Evolutionary conservation across 2,329 filamentous ascomycete species (phyloP), one percentile per base, ranked within the genome.

Genomic region (Purpureocillium takamizusanense): DNA sequence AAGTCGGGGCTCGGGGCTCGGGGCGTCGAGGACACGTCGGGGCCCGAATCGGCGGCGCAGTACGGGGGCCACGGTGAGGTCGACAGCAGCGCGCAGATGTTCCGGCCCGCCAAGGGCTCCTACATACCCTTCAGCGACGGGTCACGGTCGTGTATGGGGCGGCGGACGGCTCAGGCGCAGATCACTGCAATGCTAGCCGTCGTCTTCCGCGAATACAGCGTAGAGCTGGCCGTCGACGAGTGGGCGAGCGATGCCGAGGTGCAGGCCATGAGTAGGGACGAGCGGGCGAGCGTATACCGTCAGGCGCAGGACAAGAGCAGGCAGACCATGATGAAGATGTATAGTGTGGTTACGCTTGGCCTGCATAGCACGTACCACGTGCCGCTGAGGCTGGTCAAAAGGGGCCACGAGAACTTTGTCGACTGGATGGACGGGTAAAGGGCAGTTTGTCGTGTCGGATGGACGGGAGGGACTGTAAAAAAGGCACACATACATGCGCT

Each of bases 311-410:
- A 64, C 17, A 67, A 68, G 51, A 73, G 74, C 21, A 60, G 70
- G 42, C 55, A 63, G 37, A 66, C 73, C 38, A 53, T 87, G 35
- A 60, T 58, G 40, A 61, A 66, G 25, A 78, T 82, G 48, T 69
- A 63, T 21, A 74, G 73, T n/a, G 59, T 85, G 40, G 69, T 90
- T 43, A 88, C 85, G 42, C 63, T 90, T 47, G 84, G 86, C 62
- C 66, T 90, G 57, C 69, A 78, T 23, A 69, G 63, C n/a, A 65
- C 59, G 16, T 63, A 65, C 6, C 65, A 72, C 39, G 76, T 90
- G 27, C 80, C 81, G 0, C 63, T 90, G 31, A 63, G 83, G 45
- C 59, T 90, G 46, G 80, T 86, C 9, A 76, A 64, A 62, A 76
- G 81, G 47, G 84, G 84, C 0, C 61, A 73, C 46, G 86, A 89